Percentiles rank a stretch among this genome's conserved stretches.
Conservation (phyloP, 345 rosid species). For the Clausena lansium region DNA sequence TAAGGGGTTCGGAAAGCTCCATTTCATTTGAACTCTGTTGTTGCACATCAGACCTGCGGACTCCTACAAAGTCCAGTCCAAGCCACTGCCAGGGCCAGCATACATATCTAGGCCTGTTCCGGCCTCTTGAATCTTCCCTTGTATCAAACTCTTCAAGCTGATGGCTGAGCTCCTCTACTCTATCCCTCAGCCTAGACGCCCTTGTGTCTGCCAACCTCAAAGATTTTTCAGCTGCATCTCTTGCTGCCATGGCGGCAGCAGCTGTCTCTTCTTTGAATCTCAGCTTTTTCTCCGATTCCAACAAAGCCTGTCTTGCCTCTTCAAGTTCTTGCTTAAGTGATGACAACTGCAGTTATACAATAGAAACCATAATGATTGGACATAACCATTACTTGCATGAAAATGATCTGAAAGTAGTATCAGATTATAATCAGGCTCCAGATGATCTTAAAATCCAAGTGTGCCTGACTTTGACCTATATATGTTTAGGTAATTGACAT, state of each 20-base stretch:
- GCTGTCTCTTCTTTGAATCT: conserved; percentile 97
- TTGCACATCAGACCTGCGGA: conserved; percentile 42
- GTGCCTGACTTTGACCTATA: background rate
- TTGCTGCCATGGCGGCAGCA: conserved; percentile 94
- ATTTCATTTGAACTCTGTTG: conserved; percentile 71
- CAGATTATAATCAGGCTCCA: background rate
- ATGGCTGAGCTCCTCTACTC: conserved; percentile 80
- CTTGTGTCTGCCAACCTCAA: conserved; percentile 81
- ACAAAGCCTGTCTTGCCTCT: conserved; percentile 71
- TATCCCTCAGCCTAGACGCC: conserved; percentile 86
- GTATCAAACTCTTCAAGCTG: conserved; percentile 84
- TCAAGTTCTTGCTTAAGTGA: conserved; percentile 76
- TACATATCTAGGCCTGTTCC: conserved; percentile 58
- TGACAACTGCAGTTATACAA: conserved; percentile 47
- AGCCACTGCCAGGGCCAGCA: conserved; percentile 99
- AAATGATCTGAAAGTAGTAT: background rate
- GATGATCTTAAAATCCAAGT: background rate
- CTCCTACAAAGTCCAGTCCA: conserved; percentile 85
- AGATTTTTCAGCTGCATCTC: conserved; percentile 98
- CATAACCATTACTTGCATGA: background rate
- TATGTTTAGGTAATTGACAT: background rate
- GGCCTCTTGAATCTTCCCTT: conserved; percentile 52
- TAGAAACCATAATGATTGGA: conserved; percentile 13
- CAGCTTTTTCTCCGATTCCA: conserved; percentile 84
- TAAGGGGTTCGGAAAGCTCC: conserved; percentile 96